A percentile compares a stretch with the other conserved stretches of the same genome.
phyloP scores from a whole-genome alignment of 495 filamentous ascomycete genomes.

The Penicillium malachiteum region DNA sequence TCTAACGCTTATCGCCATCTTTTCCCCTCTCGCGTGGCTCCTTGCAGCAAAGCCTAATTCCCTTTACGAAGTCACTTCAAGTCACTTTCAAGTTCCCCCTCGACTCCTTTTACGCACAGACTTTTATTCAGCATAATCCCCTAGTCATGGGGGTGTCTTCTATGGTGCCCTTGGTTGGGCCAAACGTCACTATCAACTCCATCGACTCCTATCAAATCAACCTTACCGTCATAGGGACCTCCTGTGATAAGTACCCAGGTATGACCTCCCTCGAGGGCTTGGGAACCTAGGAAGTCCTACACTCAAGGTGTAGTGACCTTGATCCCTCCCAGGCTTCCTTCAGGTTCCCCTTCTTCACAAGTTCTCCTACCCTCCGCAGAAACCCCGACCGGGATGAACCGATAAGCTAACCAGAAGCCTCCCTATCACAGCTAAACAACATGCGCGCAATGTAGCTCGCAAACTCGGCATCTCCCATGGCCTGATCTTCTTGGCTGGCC shows the following conservation, averaged over 20 bases:
- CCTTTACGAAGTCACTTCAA: too few relatives aligned
- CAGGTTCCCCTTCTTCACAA: neutral
- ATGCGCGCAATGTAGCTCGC: slow-evolving; percentile 70
- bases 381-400: slow-evolving; percentile 3
- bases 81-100: neutral
- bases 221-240: slow-evolving; percentile 27
- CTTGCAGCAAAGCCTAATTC: slow-evolving; percentile 7
- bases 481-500: slow-evolving; percentile 80
- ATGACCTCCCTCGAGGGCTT: slow-evolving; percentile 8
- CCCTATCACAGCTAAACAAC: slow-evolving; percentile 64
- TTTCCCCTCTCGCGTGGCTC: slow-evolving; percentile 21
- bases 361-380: slow-evolving; percentile 1
- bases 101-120: neutral
- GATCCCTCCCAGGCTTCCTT: neutral
- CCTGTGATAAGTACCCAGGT: slow-evolving; percentile 48
- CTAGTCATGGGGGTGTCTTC: slow-evolving; percentile 18
- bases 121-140: neutral
- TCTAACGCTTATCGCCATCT: slow-evolving; percentile 14
- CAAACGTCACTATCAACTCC: slow-evolving; percentile 26
- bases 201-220: slow-evolving; percentile 35
- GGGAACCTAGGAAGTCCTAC: neutral
- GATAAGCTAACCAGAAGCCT: slow-evolving; percentile 15
- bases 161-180: slow-evolving; percentile 6
- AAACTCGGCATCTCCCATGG: slow-evolving; percentile 62
- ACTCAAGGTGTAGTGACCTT: slow-evolving; percentile 10